Conservation (phyloP, 139 green algal species). For the Chlorella sp. region DNA sequence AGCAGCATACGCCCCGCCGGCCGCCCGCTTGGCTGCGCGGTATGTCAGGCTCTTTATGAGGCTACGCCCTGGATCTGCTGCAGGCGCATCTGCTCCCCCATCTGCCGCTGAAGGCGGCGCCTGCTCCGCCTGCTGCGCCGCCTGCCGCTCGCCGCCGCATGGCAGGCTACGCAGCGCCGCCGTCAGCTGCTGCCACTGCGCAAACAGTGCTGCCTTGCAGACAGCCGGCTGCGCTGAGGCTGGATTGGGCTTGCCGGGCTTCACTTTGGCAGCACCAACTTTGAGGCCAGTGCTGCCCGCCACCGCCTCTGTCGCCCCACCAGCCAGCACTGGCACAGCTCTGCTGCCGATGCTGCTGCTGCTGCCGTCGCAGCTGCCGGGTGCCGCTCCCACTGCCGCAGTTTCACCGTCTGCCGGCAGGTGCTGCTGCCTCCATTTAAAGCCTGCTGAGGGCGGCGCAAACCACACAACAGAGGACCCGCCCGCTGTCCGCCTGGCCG, state of each 20-base stretch:
- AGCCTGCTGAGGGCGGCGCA: neutral
- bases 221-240: neutral
- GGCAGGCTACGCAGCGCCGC: neutral
- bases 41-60: neutral
- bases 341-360: neutral
- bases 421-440: neutral
- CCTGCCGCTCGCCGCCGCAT: neutral
- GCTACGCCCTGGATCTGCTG: neutral
- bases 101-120: neutral
- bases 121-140: neutral
- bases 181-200: neutral
- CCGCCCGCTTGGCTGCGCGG: slow-evolving; percentile 10
- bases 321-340: neutral
- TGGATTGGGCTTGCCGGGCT: neutral
- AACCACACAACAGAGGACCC: slow-evolving; percentile 16
- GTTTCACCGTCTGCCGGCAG: neutral
- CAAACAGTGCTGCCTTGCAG: slow-evolving; percentile 27
- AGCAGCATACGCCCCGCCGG: neutral
- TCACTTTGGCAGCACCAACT: neutral
- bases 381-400: neutral
- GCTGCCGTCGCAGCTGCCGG: too few relatives aligned
- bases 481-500: neutral
- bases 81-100: neutral
- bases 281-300: slow-evolving; percentile 16
- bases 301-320: slow-evolving; percentile 1